These are phyloP conservation scores for Detonula confervacea DNA, from an alignment of 352 stramenopile species.

Conservation along the genomic window DNA sequence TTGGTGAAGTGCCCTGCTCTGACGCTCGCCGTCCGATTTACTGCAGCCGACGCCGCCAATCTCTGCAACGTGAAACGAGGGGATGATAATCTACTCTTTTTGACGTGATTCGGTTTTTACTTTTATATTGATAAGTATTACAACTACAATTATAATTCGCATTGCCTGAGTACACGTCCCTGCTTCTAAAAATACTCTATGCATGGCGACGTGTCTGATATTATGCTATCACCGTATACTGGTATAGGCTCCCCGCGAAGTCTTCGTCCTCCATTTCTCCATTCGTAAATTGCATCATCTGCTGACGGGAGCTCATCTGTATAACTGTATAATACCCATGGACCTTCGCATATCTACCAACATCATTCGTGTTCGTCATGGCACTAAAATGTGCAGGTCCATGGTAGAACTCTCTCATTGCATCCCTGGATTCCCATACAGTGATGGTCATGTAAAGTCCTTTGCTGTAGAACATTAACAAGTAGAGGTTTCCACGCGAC, in stretches of 20 bases:
- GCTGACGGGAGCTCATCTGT: neutral
- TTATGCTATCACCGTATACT: constrained; percentile 14
- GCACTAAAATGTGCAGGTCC: constrained; percentile 4
- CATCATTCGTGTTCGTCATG: constrained; percentile 12
- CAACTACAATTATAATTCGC: no score
- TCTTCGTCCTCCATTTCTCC: constrained; percentile 5
- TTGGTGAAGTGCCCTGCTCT: no score
- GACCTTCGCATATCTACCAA: constrained; percentile 14
- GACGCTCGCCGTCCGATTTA: no score
- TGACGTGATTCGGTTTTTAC: no score
- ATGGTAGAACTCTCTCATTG: constrained; percentile 4
- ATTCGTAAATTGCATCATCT: constrained; percentile 12
- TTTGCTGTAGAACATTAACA: neutral
- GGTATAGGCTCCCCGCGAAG: constrained; percentile 5
- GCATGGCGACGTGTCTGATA: constrained; percentile 1
- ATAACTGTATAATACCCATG: constrained; percentile 17
- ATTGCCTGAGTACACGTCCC: no score
- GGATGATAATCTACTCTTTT: no score
- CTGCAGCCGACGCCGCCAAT: no score
- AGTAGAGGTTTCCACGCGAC: constrained; percentile 3
- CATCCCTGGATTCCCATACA: constrained; percentile 17
- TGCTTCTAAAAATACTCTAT: neutral
- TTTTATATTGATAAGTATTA: no score
- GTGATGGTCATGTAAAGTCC: constrained; percentile 17
- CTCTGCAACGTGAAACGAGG: no score